These are phyloP conservation scores for Eucalyptus globulus DNA, from an alignment of 345 rosid species.

Conservation along the genomic window DNA sequence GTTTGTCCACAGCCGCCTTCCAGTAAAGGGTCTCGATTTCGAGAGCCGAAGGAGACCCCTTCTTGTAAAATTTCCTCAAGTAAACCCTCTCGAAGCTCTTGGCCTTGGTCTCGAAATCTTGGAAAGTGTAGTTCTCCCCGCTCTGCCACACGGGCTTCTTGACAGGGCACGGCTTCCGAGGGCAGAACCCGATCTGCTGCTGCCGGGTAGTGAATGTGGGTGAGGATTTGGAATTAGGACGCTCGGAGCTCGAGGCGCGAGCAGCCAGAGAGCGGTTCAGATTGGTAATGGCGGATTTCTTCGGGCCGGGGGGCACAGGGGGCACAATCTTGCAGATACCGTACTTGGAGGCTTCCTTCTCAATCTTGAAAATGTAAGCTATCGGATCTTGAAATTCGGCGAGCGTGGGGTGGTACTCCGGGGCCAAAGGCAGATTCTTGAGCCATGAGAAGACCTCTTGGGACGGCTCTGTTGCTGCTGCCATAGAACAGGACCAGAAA, in stretches of 20 bases:
- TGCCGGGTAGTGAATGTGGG: conserved; percentile 98
- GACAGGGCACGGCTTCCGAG: conserved; percentile 81
- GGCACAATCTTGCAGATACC: conserved; percentile 99
- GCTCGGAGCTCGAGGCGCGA: conserved; percentile 20
- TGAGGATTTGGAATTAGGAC: background rate
- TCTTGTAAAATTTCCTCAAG: conserved; percentile 50
- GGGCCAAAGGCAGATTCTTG: conserved; percentile 77
- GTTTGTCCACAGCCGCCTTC: conserved; percentile 91
- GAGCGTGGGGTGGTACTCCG: conserved; percentile 77
- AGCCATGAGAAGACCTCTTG: conserved; percentile 84
- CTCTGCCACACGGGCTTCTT: conserved; percentile 97
- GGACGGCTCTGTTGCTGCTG: conserved; percentile 16
- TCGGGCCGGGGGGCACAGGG: conserved; percentile 58
- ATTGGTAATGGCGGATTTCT: conserved; percentile 56
- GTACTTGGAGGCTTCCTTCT: conserved; percentile 79
- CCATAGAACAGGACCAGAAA: background rate
- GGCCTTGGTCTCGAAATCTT: conserved; percentile 85
- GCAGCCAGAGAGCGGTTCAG: conserved; percentile 76
- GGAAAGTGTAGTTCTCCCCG: conserved; percentile 74
- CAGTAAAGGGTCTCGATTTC: conserved; percentile 89
- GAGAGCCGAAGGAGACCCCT: conserved; percentile 44
- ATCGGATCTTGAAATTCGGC: conserved; percentile 99
- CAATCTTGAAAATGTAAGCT: conserved; percentile 95
- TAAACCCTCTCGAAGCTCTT: conserved; percentile 60
- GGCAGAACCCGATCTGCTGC: conserved; percentile 99